Evolutionary conservation across 2,329 filamentous ascomycete species (phyloP).

Genomic region (Aspergillus amoenus): DNA sequence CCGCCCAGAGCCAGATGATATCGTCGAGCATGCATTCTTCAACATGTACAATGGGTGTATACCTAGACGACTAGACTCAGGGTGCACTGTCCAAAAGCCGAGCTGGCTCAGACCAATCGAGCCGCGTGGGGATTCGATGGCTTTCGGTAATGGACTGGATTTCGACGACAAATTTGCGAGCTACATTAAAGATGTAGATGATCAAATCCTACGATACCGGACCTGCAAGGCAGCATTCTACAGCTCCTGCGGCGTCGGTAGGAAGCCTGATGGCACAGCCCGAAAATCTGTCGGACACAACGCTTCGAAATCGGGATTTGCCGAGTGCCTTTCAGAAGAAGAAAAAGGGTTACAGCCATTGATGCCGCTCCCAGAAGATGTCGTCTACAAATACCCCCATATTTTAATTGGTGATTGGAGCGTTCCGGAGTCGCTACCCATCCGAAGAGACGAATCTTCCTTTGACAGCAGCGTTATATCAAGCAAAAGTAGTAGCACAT

Average conservation of each 20-base stretch:
- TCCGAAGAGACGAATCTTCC: constrained; percentile 25
- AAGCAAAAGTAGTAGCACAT: constrained; percentile 26
- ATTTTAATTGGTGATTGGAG: constrained; percentile 44
- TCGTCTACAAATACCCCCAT: constrained; percentile 47
- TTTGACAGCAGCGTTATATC: constrained; percentile 30
- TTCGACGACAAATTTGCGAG: constrained; percentile 39
- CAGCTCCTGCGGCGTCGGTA: constrained; percentile 46
- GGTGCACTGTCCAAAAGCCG: constrained; percentile 40
- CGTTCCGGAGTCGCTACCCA: constrained; percentile 21
- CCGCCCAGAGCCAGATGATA: constrained; percentile 50
- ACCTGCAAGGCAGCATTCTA: constrained; percentile 45
- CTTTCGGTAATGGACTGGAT: constrained; percentile 44
- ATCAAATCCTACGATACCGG: constrained; percentile 37
- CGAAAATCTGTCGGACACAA: constrained; percentile 47
- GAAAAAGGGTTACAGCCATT: constrained; percentile 45
- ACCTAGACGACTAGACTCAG: constrained; percentile 42
- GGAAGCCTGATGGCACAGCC: constrained; percentile 40
- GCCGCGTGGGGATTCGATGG: constrained; percentile 47
- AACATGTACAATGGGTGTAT: constrained; percentile 51
- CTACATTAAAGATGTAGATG: constrained; percentile 37
- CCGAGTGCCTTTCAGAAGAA: constrained; percentile 49
- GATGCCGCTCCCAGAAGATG: constrained; percentile 46
- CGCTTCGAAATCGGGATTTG: constrained; percentile 45
- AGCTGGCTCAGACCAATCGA: constrained; percentile 45
- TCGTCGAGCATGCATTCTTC: constrained; percentile 52